Base-by-base conservation (phyloP, 345 rosid genomes). In the Fremontodendron californicum region DNA sequence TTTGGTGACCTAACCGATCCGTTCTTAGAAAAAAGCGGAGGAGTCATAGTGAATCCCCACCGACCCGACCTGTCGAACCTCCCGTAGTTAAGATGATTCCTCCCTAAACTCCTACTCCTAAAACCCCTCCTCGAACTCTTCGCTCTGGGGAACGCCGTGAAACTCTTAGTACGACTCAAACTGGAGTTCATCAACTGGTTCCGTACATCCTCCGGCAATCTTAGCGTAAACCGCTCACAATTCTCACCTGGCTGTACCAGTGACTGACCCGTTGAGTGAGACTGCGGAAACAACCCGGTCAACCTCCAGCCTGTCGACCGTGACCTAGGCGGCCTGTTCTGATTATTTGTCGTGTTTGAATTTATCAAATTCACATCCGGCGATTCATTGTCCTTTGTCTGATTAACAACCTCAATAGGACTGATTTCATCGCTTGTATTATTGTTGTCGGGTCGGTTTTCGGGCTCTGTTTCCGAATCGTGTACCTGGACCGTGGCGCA, bases 131-230 rank as follows among this genome's bases (percentile, higher is more conserved):
- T 85, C 73, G 91, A 64, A 75, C 98, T 92, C 78, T 85, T 80
- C 8, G 21, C 91, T 55, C 86, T 80, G 0, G 94, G 87, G 60
- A 93, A 86, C 54, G 81, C 86, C 79, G 74, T 86, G 27, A 86
- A 87, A 35, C 89, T 89, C 80, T 81, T 87, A 21, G 88, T 65
- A 15, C 80, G 74, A 16, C 57, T 81, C 82, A 86, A 70, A 69
- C 42, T 66, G 1, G 86, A 85, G 19, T 63, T 84, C 65, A 88
- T 79, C 15, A 85, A 62, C 78, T 81, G 87, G 60, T 60, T 87
- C 25, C 92, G 83, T 57, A 88, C 87, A 29, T 92, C 95, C 21
- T 86, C 87, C 0, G 98, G 94, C 43, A 94, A 78, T 76, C 92
- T 83, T 51, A 94, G 82, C 0, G 97, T 93, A 73, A 88, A 94